Conservation (phyloP, 2,329 filamentous ascomycete species). For the Penicillium sclerotigenum region DNA sequence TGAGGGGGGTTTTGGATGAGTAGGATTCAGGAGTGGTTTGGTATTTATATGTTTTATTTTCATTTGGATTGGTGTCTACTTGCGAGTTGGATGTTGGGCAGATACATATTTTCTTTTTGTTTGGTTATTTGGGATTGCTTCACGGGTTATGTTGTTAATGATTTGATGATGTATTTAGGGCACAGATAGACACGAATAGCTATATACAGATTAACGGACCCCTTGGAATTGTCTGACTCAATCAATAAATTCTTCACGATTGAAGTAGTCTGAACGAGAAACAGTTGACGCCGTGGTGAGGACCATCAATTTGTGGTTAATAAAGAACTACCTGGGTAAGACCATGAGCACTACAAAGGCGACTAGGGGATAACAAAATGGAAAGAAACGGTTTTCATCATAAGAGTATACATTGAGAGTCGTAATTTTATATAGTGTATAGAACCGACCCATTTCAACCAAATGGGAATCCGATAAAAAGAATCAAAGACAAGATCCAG, state of each 20-base stretch:
- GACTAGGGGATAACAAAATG: background rate
- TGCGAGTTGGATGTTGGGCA: background rate
- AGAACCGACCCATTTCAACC: conserved; percentile 11
- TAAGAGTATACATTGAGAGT: conserved; percentile 20
- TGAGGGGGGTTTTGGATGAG: conserved; percentile 44
- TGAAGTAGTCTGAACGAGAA: background rate
- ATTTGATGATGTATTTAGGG: background rate
- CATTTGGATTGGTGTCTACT: background rate
- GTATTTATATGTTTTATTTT: background rate
- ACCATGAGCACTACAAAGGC: too few relatives aligned
- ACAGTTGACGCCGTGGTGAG: background rate
- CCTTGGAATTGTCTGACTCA: too few relatives aligned
- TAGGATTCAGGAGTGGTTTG: conserved; percentile 10
- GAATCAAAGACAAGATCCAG: conserved; percentile 19
- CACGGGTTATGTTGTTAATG: background rate
- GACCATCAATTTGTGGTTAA: background rate
- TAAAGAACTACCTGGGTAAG: too few relatives aligned
- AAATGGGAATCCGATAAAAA: conserved; percentile 9
- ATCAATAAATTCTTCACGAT: too few relatives aligned
- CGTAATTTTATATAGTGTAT: conserved; percentile 14
- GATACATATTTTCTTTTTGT: background rate
- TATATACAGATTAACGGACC: background rate
- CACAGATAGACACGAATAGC: background rate
- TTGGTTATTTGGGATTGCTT: background rate
- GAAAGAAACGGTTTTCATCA: background rate